Evolutionary conservation across 1,284 basidiomycete species (phyloP), one percentile per base, ranked within the genome.

Genomic region (Coniferiporia sulphurascens): DNA sequence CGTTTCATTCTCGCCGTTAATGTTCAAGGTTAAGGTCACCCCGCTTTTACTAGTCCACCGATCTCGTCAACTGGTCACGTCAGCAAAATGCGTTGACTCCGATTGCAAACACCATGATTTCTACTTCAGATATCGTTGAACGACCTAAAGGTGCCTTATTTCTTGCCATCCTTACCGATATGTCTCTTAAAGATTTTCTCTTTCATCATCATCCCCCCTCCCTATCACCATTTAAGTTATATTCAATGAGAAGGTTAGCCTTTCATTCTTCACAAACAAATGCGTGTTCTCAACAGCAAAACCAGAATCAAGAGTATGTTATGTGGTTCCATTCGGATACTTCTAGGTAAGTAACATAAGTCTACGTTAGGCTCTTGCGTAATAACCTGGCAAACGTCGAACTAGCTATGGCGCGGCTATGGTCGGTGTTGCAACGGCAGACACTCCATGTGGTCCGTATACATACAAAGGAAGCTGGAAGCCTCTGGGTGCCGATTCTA

Each of bases 251-350:
- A 74, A 74, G 67, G 81, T 81, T 36, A 60, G 48, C 17, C 34
- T 22, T 27, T 50, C 48, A 19, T 8, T 38, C 41, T 38, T 27
- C 36, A 45, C 58, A 34, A 51, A 60, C 15, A 9, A 27, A 15
- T 36, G n/a, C 4, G 41, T 38, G 15, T 7, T 43, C 46, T 51
- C 8, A 19, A 41, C 19, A 2, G 17, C 7, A 35, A 21, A 17
- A 21, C 17, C 61, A 86, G 83, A 85, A 80, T 63, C 72, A 72
- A 7, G 80, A 85, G 74, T 85, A 85, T 67, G 84, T 85, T 22
- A 84, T 86, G 83, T 86, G 84, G 83, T 86, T 86, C 73, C 84
- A 86, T 68, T 84, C 82, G 15, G 84, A 86, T 66, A 75, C 74
- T 36, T 81, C 81, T 61, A 79, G 83, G 82, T 85, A 64, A 58